Conservation (phyloP, 805 yeast genomes). For the Tetrapisispora fleetii region DNA sequence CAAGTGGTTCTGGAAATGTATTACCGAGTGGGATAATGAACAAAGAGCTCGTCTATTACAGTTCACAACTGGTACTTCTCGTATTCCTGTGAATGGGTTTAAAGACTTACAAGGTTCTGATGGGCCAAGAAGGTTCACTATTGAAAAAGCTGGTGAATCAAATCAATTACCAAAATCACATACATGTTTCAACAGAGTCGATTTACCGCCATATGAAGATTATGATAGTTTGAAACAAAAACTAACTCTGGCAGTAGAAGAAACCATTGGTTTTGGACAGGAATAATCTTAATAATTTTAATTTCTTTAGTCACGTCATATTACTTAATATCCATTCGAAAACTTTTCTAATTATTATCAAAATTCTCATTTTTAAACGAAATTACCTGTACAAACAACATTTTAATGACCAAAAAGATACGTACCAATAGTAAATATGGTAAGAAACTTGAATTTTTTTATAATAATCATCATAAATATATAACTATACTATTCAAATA, state of each 20-base stretch:
- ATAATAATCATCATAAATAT: background rate
- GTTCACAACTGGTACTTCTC: conserved; percentile 97
- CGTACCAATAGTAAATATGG: background rate
- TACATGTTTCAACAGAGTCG: conserved; percentile 98
- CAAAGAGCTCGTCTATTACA: conserved; percentile 92
- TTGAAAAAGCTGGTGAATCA: conserved; percentile 91
- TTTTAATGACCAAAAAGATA: conserved; percentile 1
- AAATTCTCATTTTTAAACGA: background rate
- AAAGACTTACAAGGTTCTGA: conserved; percentile 97
- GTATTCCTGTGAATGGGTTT: conserved; percentile 98
- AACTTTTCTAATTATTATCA: background rate
- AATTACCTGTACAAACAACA: background rate
- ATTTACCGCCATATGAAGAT: conserved; percentile 86
- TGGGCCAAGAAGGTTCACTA: conserved; percentile 98
- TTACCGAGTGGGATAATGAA: conserved; percentile 90
- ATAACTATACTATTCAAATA: no score
- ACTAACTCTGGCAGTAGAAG: conserved; percentile 92
- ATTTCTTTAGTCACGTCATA: background rate
- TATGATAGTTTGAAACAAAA: conserved; percentile 80
- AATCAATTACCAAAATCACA: conserved; percentile 93
- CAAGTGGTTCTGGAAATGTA: conserved; percentile 98
- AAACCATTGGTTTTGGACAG: conserved; percentile 98
- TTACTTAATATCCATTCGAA: background rate
- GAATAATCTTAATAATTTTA: conserved; percentile 39
- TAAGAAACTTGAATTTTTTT: background rate